These are phyloP conservation scores for Stagonosporopsis cucurbitacearum DNA, from an alignment of 2,329 filamentous ascomycete species.

Conservation along the genomic window DNA sequence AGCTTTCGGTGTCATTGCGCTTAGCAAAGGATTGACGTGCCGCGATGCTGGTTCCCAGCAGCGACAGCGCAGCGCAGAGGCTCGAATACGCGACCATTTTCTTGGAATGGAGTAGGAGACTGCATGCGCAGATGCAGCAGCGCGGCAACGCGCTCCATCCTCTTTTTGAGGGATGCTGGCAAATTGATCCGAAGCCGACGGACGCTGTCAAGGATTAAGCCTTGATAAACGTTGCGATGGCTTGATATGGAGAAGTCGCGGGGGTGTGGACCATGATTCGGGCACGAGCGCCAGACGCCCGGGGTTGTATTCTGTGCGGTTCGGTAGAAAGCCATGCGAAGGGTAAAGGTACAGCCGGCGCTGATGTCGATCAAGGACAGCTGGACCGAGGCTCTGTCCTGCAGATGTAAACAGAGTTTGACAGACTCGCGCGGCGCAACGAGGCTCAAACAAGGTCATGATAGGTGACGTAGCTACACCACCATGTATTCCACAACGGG, in stretches of 20 bases:
- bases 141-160: conserved; percentile 1
- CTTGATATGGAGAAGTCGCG: conserved; percentile 13
- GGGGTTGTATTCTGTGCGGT: conserved; percentile 22
- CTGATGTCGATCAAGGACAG: conserved; percentile 18
- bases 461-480: conserved; percentile 7
- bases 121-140: not conserved
- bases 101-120: not conserved
- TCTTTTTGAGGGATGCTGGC: not conserved
- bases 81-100: conserved; percentile 17
- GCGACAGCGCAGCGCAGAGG: conserved; percentile 20
- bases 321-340: conserved; percentile 24
- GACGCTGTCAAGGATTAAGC: not conserved
- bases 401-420: no score
- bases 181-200: conserved; percentile 8
- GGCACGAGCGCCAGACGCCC: conserved; percentile 17
- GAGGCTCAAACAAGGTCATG: conserved; percentile 11
- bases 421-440: not conserved
- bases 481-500: not conserved
- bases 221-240: conserved; percentile 1
- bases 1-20: conserved; percentile 27
- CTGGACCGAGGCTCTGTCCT: conserved; percentile 12
- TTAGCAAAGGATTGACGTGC: conserved; percentile 15
- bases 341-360: conserved; percentile 14
- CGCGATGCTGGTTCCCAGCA: conserved; percentile 12
- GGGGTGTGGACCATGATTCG: conserved; percentile 10